Percentiles rank a stretch among this genome's conserved stretches.
Conservation (phyloP, 768 basidiomycete genomes). For the Asterophora lycoperdoides region DNA sequence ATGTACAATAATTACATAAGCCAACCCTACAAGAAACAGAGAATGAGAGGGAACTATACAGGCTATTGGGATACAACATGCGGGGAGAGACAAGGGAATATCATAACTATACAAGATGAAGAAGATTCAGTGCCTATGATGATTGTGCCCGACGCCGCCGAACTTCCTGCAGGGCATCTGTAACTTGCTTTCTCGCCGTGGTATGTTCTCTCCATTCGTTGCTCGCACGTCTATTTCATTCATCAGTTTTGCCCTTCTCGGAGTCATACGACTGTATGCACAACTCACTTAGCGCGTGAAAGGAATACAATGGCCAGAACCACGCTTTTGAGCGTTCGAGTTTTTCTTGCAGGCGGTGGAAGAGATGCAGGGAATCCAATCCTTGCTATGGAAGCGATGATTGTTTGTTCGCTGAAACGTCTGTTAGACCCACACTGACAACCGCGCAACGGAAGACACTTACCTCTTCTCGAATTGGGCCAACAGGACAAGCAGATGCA, state of each 20-base stretch:
- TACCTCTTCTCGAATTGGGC: slow-evolving; percentile 68
- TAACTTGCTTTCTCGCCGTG: slow-evolving; percentile 51
- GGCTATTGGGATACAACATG: slow-evolving; percentile 9
- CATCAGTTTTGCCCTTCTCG: background rate
- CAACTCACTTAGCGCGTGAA: slow-evolving; percentile 55
- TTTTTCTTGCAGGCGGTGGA: slow-evolving; percentile 34
- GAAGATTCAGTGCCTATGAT: slow-evolving; percentile 5
- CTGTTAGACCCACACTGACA: background rate
- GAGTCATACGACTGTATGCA: background rate
- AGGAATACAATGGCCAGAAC: slow-evolving; percentile 62
- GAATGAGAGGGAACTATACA: background rate
- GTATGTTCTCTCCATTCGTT: slow-evolving; percentile 61
- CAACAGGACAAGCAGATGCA: slow-evolving; percentile 76
- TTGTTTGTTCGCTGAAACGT: slow-evolving; percentile 54
- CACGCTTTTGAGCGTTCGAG: slow-evolving; percentile 51
- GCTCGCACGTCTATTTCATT: slow-evolving; percentile 48
- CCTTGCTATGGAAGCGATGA: slow-evolving; percentile 69
- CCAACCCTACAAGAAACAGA: slow-evolving; percentile 6
- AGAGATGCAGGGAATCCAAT: slow-evolving; percentile 61
- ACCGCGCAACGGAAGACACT: slow-evolving; percentile 13
- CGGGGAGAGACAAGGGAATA: background rate
- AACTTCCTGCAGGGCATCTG: slow-evolving; percentile 68
- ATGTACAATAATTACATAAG: background rate
- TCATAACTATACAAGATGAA: slow-evolving; percentile 8
- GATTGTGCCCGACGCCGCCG: slow-evolving; percentile 43